Evolutionary conservation across 164 flowering plant species (phyloP).

Genomic region (Sedum album): DNA sequence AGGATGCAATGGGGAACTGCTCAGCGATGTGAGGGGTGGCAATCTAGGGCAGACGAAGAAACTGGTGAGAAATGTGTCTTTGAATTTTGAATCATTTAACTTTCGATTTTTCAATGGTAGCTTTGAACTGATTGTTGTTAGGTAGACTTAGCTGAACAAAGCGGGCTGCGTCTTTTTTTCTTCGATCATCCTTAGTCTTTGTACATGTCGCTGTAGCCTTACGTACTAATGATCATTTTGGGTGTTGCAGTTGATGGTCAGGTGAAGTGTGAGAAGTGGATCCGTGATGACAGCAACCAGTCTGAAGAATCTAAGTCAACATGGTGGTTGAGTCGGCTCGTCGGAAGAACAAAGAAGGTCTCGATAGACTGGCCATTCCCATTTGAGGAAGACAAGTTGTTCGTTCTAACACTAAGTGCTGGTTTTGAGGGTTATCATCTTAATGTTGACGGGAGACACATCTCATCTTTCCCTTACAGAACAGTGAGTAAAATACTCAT

Average conservation of each 20-base stretch:
- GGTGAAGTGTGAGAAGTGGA: conserved; percentile 94
- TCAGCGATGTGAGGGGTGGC: conserved; percentile 78
- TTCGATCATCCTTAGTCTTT: not conserved
- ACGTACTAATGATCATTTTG: not conserved
- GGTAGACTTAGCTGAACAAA: not conserved
- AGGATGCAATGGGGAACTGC: conserved; percentile 93
- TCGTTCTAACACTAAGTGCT: conserved; percentile 81
- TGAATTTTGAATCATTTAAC: not conserved
- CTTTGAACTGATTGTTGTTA: not conserved
- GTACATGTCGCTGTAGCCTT: not conserved
- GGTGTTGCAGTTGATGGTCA: conserved; percentile 67
- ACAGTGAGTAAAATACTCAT: conserved; percentile 47
- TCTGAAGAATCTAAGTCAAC: conserved; percentile 56
- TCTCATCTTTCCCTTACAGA: conserved; percentile 85
- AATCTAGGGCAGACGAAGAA: conserved; percentile 72
- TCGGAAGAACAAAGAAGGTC: conserved; percentile 67
- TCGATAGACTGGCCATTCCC: conserved; percentile 80
- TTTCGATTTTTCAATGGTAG: not conserved
- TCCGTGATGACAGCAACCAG: conserved; percentile 53
- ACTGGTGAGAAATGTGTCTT: conserved; percentile 42
- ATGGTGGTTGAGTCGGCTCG: conserved; percentile 83
- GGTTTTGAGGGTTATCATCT: conserved; percentile 94
- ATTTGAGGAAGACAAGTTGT: conserved; percentile 69
- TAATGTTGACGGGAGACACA: conserved; percentile 83
- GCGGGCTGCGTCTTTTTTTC: not conserved